Conservation (phyloP, 2,329 filamentous ascomycete genomes). For the Fusarium sambucinum region DNA sequence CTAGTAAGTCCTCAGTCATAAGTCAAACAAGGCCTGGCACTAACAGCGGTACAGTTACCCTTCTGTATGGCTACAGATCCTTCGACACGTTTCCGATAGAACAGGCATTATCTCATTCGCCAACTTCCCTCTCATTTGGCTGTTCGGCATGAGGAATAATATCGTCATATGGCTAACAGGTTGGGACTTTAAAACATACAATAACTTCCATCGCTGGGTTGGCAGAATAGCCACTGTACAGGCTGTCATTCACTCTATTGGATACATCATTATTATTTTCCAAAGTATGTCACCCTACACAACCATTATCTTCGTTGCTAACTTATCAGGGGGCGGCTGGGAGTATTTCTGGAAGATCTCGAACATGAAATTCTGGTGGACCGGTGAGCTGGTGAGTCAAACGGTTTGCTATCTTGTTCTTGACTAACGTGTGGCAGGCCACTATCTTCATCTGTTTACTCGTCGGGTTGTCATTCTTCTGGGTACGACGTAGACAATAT, state of each 20-base stretch:
- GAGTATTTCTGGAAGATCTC: conserved; percentile 51
- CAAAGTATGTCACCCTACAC: neutral
- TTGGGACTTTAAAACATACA: conserved; percentile 77
- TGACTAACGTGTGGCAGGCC: conserved; percentile 47
- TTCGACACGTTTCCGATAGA: conserved; percentile 71
- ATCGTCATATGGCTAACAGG: conserved; percentile 74
- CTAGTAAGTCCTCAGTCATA: neutral
- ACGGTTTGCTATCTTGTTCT: accelerated
- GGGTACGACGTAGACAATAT: conserved; percentile 64
- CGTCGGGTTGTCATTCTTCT: conserved; percentile 62
- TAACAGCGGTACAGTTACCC: conserved; percentile 50
- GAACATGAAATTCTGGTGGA: conserved; percentile 62
- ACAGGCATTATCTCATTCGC: conserved; percentile 73
- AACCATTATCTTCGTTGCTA: conserved; percentile 44
- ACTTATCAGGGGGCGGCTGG: conserved; percentile 54
- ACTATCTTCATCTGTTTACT: conserved; percentile 60
- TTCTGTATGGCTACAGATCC: conserved; percentile 51
- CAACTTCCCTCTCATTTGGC: conserved; percentile 73
- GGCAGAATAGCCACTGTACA: conserved; percentile 72
- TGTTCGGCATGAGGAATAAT: conserved; percentile 77
- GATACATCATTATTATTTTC: conserved; percentile 62
- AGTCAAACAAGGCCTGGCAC: accelerated
- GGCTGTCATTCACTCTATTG: conserved; percentile 71
- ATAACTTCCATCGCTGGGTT: conserved; percentile 75
- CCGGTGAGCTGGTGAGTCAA: conserved; percentile 58